A percentile compares a stretch with the other conserved stretches of the same genome.
phyloP scores from a whole-genome alignment of 2,329 filamentous ascomycete genomes.

The Dothiorella sarmentorum region DNA sequence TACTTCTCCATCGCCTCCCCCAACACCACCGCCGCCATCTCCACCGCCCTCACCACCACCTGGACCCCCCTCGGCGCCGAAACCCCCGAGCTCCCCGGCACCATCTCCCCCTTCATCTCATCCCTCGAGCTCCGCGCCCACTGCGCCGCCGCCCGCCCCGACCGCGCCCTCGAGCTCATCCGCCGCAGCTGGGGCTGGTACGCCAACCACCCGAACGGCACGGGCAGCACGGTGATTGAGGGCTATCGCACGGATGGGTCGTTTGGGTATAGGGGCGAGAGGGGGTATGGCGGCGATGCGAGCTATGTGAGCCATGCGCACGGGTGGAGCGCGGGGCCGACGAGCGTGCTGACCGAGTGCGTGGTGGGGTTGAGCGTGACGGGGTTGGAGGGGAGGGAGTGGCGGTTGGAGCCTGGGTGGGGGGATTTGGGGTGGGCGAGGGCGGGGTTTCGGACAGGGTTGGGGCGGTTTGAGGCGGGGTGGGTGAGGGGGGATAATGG shows the following conservation, averaged over 20 bases:
- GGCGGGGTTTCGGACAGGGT: conserved; percentile 45
- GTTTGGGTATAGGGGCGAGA: conserved; percentile 54
- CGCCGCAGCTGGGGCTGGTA: conserved; percentile 61
- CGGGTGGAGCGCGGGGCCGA: conserved; percentile 40
- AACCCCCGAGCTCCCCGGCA: conserved; percentile 55
- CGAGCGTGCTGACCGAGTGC: conserved; percentile 37
- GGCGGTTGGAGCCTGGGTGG: conserved; percentile 45
- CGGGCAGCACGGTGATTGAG: conserved; percentile 56
- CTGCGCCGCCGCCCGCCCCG: conserved; percentile 45
- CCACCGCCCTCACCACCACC: conserved; percentile 46
- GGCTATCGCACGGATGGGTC: conserved; percentile 55
- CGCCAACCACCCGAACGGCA: conserved; percentile 55
- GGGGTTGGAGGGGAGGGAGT: conserved; percentile 39
- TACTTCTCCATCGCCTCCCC: conserved; percentile 36
- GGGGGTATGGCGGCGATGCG: conserved; percentile 51
- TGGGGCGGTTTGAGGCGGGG: conserved; percentile 41
- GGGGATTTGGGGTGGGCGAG: conserved; percentile 43
- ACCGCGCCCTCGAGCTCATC: conserved; percentile 55
- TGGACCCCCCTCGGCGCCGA: conserved; percentile 57
- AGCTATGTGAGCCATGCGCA: conserved; percentile 40
- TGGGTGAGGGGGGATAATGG: conserved; percentile 27
- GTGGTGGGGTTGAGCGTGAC: conserved; percentile 44
- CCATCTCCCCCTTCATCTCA: conserved; percentile 57
- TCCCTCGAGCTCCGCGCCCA: conserved; percentile 60
- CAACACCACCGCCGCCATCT: conserved; percentile 47